Evolutionary conservation across 169 alveolate genomes (phyloP), one percentile per base, ranked within the genome.

Genomic region (Hammondia hammondi): DNA sequence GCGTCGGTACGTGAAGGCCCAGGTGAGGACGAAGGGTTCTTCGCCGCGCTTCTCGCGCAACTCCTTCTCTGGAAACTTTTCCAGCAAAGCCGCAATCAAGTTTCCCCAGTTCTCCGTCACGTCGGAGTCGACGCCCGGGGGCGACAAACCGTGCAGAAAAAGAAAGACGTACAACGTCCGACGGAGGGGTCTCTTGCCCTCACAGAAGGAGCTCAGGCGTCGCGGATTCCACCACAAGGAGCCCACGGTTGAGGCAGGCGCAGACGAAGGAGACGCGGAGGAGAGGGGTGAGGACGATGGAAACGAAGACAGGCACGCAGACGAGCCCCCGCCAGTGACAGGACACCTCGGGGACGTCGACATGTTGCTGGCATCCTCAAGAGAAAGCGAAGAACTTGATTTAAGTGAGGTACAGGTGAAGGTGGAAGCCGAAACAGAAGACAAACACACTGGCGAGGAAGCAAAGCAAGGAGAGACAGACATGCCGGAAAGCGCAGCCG

Each of bases 21-120:
- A 32, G 12, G 85, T 35, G 85, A 77, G 85, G 43, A 39, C 46
- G 29, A 39, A 29, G 48, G 85, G 48, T 27, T 32, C 27, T 32
- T 35, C 43, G 48, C 27, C 43, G 48, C 85, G 43, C 48, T 3
- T 19, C 85, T 24, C 32, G 48, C 32, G 85, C 85, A 35, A 14
- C 19, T 77, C 56, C 43, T 32, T 24, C 48, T 32, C 48, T n/a
- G 89, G 89, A 29, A 82, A 82, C 61, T 45, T 35, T 70, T 82
- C 89, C 56, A 82, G 89, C 37, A 82, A 10, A 35, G 89, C 19
- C 56, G 89, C 89, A 29, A 82, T 37, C 39, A 82, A 32, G 24
- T 82, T 82, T 35, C 89, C 89, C 39, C 39, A 82, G 89, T 82
- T 82, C 67, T 82, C 89, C 67, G 48, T 45, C 27, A 82, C 89